Evolutionary conservation across 108 stramenopile genomes (phyloP).

Genomic region (Cyclotella distinguenda): DNA sequence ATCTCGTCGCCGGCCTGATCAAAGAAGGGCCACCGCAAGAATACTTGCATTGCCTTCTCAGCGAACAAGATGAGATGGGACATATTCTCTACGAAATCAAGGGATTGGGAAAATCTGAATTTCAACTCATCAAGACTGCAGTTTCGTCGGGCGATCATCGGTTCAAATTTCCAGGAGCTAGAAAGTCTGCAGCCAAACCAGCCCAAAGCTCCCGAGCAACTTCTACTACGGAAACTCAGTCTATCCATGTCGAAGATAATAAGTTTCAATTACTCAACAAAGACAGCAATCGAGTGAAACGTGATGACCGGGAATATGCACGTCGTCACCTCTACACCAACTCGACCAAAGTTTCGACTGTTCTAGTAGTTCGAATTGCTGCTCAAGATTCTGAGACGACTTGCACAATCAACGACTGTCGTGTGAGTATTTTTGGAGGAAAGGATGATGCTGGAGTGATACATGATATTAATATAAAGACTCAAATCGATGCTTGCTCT

Average conservation of each 20-base stretch:
- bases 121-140: not conserved
- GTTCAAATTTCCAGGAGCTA: not conserved
- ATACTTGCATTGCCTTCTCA: not conserved
- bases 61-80: not conserved
- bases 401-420: not conserved
- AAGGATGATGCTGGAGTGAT: not conserved
- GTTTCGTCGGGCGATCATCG: not conserved
- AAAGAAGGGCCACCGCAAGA: not conserved
- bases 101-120: slow-evolving; percentile 1
- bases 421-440: slow-evolving; percentile 2
- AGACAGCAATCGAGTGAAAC: not conserved
- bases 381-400: slow-evolving; percentile 1
- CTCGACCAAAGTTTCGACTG: not conserved
- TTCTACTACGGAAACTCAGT: not conserved
- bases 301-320: no score
- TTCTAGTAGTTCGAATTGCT: not conserved
- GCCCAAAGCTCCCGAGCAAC: not conserved
- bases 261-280: not conserved
- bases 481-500: slow-evolving; percentile 9
- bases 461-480: slow-evolving; percentile 11
- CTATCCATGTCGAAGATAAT: not conserved
- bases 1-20: not conserved
- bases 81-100: slow-evolving; percentile 4
- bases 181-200: not conserved
- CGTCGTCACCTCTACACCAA: not conserved